These are phyloP conservation scores for Cicer arietinum DNA, from an alignment of 306 rosid species.

Conservation along the genomic window DNA sequence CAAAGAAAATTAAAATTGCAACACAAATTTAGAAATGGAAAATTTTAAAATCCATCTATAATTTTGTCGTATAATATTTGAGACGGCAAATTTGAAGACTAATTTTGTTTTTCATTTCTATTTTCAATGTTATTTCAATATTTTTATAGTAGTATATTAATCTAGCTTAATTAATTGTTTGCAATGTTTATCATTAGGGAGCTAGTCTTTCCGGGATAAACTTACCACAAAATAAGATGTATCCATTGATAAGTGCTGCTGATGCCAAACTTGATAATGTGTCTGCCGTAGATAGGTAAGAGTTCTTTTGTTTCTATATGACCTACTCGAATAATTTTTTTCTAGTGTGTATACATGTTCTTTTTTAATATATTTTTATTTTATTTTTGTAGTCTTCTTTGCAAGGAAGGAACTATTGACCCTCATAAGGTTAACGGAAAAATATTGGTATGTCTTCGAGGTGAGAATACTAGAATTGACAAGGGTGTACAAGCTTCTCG, in stretches of 20 bases:
- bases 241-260: constrained; percentile 54
- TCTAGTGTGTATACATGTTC: background rate
- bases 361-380: background rate
- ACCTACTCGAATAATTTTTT: background rate
- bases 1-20: too few species aligned
- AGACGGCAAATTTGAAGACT: background rate
- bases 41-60: too few species aligned
- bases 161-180: background rate
- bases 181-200: constrained; percentile 51
- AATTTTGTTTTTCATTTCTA: background rate
- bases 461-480: constrained; percentile 24
- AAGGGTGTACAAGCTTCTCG: constrained; percentile 52
- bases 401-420: constrained; percentile 55
- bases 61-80: too few species aligned
- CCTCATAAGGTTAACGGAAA: constrained; percentile 62
- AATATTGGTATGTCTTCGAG: constrained; percentile 65
- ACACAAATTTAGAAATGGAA: too few species aligned
- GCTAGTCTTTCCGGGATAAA: constrained; percentile 53
- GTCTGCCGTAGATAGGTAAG: constrained; percentile 40
- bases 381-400: constrained; percentile 47
- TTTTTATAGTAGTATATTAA: background rate
- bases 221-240: constrained; percentile 52
- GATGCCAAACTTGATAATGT: constrained; percentile 41
- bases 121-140: background rate
- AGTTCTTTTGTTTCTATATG: background rate